Evolutionary conservation across 345 rosid species (phyloP), one percentile per base, ranked within the genome.

Genomic region (Hirschfeldia incana): DNA sequence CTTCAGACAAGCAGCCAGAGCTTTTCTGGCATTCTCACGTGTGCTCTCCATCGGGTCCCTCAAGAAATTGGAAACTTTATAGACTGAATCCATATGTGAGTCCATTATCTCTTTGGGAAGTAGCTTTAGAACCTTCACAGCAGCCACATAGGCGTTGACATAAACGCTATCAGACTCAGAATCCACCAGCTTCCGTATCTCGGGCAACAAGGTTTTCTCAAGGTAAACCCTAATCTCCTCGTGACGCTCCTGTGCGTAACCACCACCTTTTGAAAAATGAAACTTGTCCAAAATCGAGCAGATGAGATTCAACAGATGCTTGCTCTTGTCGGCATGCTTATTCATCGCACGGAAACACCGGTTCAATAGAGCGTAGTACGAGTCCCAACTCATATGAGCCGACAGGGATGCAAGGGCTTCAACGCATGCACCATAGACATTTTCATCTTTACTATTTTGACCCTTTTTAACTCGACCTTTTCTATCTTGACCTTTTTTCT

Each of bases 1-100:
- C 86, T 88, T 87, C 81, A 94, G 72, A 87, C 95, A 94, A 74
- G 89, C 89, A 75, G 89, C 88, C 83, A 94, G 84, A 81, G 92
- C 97, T 60, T 80, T 63, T 82, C 97, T 89, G 36, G 97, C 97
- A 78, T 88, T 87, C 83, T 87, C 89, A 33, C 94, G 93, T 29
- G 78, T 72, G 32, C 87, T 81, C 49, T 83, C 93, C 65, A 76
- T 17, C 66, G 87, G 91, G 66, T 61, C 85, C 87, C 88, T 93
- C 42, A 92, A 73, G 74, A 83, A 86, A 70, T 86, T 92, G 42
- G 89, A 84, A 26, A 88, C 74, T 36, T 88, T 88, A 77, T 84
- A 89, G 75, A 92, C 73, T 27, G 87, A 85, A 7, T 93, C 89
- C 78, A 90, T 86, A 55, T 89, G 88, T 10, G 90, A 78, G 39